Evolutionary conservation across 768 basidiomycete genomes (phyloP).

Genomic region (Pleurotus sapidus): DNA sequence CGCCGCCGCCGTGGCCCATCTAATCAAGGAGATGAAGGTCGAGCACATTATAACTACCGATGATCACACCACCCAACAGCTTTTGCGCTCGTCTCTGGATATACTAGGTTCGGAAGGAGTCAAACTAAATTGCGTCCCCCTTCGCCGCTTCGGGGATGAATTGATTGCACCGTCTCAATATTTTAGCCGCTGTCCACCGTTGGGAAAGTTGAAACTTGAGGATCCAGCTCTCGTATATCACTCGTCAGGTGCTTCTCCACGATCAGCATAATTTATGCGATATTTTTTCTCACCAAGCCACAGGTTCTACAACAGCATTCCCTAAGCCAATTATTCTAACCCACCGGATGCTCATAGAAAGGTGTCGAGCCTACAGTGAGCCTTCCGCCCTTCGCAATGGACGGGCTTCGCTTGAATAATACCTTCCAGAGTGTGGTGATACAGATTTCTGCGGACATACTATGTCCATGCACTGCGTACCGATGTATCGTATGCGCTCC

Average conservation of each 20-base stretch:
- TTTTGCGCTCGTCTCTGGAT: too few relatives aligned
- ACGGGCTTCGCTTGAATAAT: not conserved
- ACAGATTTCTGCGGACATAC: slow-evolving; percentile 20
- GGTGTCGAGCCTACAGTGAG: not conserved
- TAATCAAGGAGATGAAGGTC: slow-evolving; percentile 17
- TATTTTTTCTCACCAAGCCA: not conserved
- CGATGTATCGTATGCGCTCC: slow-evolving; percentile 17
- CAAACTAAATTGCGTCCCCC: too few relatives aligned
- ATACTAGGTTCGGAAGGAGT: too few relatives aligned
- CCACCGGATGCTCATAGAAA: slow-evolving; percentile 13
- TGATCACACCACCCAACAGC: too few relatives aligned
- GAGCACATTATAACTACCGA: too few relatives aligned
- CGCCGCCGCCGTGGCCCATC: slow-evolving; percentile 38
- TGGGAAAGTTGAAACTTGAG: not conserved
- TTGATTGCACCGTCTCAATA: too few relatives aligned
- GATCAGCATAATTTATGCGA: not conserved
- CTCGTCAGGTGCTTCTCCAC: not conserved
- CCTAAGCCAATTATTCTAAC: slow-evolving; percentile 20
- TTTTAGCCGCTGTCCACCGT: too few relatives aligned
- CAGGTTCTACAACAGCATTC: slow-evolving; percentile 21
- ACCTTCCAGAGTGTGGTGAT: slow-evolving; percentile 18
- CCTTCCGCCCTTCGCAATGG: not conserved
- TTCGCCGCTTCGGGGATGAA: too few relatives aligned
- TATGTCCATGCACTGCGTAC: slow-evolving; percentile 16
- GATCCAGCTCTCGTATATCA: not conserved